Evolutionary conservation across 169 alveolate genomes (phyloP), one percentile per base, ranked within the genome.

Genomic region (Cryptosporidium xiaoi): DNA sequence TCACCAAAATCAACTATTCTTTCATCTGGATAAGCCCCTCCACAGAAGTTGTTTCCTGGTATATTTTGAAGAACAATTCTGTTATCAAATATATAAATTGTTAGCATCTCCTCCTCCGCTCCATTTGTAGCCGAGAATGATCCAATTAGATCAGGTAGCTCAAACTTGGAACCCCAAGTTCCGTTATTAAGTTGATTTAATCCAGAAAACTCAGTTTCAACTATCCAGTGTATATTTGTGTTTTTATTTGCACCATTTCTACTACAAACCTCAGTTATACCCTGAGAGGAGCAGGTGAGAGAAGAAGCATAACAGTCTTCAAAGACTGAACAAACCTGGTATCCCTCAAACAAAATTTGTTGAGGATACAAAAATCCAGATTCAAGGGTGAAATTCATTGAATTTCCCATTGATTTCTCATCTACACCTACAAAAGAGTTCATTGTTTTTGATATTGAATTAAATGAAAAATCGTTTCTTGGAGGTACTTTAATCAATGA

Each of bases 141-240:
- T 7, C 50, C 64, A 13, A 60, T 27, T 6, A 77, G 71, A 34
- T 65, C 65, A 15, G 46, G 16, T 3, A 77, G 15, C 51, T 77
- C 87, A 27, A 77, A 66, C 53, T 27, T 29, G 2, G 71, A 16
- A 31, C 87, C 71, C 87, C 87, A 77, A 2, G 87, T 77, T 16
- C 71, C 65, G 46, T 77, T 77, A 13, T 65, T 60, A 5, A 77
- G 56, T 40, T 8, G 0, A 66, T 27, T 48, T 0, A 65, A 55
- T 29, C 31, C 71, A n/a, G 12, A 33, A 24, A 77, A 40, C 2
- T n/a, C n/a, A 13, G 87, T 60, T 0, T 58, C 64, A 16, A 77
- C 51, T 27, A 29, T 48, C 48, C 66, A 77, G 29, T 60, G 55
- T 10, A 62, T 20, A 20, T 64, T 64, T n/a, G 60, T 13, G 12